Conservation (phyloP, 2,329 filamentous ascomycete genomes). For the Aspergillus pseudoterreus region DNA sequence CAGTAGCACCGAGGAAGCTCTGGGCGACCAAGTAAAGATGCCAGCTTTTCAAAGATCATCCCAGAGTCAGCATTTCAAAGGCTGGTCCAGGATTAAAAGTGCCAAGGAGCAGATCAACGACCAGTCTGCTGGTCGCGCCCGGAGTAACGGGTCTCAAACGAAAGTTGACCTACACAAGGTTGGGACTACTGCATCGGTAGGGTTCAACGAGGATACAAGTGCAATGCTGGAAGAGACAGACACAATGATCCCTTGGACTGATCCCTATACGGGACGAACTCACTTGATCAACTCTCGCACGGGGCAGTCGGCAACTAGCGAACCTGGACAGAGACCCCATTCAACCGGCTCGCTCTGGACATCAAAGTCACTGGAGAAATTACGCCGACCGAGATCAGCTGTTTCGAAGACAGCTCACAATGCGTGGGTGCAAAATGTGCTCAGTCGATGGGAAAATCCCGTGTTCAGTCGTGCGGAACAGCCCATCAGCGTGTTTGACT, state of each 20-base stretch:
- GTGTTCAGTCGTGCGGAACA: slow-evolving; percentile 58
- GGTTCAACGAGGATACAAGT: background rate
- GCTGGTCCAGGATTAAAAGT: slow-evolving; percentile 42
- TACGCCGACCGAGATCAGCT: slow-evolving; percentile 17
- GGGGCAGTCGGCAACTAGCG: slow-evolving; percentile 26
- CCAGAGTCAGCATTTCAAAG: slow-evolving; percentile 25
- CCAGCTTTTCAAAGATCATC: slow-evolving; percentile 22
- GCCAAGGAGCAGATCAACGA: slow-evolving; percentile 18
- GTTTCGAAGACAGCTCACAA: slow-evolving; percentile 9
- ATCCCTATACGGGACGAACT: slow-evolving; percentile 52
- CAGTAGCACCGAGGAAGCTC: slow-evolving; percentile 21
- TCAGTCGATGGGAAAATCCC: slow-evolving; percentile 70
- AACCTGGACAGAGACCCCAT: slow-evolving; percentile 10
- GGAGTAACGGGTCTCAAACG: background rate
- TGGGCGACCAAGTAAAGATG: slow-evolving; percentile 25
- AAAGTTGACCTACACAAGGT: background rate
- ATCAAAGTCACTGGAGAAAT: slow-evolving; percentile 1
- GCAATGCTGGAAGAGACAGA: slow-evolving; percentile 4
- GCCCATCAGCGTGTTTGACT: slow-evolving; percentile 35
- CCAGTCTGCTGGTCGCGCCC: background rate
- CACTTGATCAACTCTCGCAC: slow-evolving; percentile 33
- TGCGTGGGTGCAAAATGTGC: slow-evolving; percentile 60
- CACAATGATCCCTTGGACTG: slow-evolving; percentile 50
- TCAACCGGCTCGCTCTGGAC: slow-evolving; percentile 15
- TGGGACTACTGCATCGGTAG: background rate